These are phyloP conservation scores for Balakata baccata DNA, from an alignment of 345 rosid species.

Conservation along the genomic window DNA sequence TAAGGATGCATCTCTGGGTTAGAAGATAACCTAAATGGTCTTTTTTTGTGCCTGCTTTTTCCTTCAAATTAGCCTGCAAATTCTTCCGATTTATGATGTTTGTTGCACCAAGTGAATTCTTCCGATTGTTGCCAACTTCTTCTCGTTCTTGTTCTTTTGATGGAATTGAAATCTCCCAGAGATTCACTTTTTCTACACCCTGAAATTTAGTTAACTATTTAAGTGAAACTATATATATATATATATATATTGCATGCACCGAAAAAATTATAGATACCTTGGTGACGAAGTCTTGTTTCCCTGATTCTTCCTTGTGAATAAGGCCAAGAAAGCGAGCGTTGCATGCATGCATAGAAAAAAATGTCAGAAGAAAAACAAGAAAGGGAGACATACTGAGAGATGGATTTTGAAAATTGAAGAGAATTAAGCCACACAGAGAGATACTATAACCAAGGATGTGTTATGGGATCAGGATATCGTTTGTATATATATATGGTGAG, in stretches of 20 bases:
- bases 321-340: constrained; percentile 35
- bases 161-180: constrained; percentile 9
- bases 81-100: constrained; percentile 11
- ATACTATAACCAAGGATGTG: not conserved
- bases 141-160: constrained; percentile 10
- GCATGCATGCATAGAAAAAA: constrained; percentile 53
- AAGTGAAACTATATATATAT: not conserved
- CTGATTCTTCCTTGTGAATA: not conserved
- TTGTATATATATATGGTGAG: constrained; percentile 6
- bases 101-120: constrained; percentile 21
- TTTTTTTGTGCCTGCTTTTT: constrained; percentile 3
- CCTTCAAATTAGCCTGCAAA: constrained; percentile 3
- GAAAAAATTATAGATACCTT: constrained; percentile 21
- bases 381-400: constrained; percentile 28
- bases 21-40: constrained; percentile 30
- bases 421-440: not conserved
- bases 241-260: not conserved
- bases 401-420: not conserved
- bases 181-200: constrained; percentile 19
- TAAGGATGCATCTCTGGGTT: not conserved
- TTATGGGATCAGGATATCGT: not conserved
- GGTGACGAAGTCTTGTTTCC: constrained; percentile 1
- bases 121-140: not conserved
- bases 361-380: constrained; percentile 23
- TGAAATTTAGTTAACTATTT: constrained; percentile 8